These are phyloP conservation scores for Dryas integrifolia DNA, from an alignment of 331 rosid species.

Conservation along the genomic window DNA sequence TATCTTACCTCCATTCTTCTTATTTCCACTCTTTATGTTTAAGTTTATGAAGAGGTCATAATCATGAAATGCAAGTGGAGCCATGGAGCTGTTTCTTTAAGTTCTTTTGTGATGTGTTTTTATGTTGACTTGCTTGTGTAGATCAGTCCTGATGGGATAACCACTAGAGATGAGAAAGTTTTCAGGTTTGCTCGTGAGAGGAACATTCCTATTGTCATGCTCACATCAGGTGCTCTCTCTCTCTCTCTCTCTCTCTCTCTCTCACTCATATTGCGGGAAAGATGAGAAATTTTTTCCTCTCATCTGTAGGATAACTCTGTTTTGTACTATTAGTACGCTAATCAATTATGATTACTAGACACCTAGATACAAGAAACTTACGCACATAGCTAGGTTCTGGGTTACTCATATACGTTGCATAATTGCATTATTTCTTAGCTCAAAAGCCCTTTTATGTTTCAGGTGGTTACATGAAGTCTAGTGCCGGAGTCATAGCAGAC, in stretches of 20 bases:
- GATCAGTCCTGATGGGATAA: constrained; percentile 86
- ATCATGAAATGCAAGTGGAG: not conserved
- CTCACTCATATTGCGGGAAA: not conserved
- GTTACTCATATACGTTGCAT: not conserved
- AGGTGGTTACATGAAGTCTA: constrained; percentile 97
- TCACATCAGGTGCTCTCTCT: constrained; percentile 70
- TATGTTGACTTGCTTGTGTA: constrained; percentile 34
- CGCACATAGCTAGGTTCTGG: not conserved
- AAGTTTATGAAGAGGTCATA: not conserved
- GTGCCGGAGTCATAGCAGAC: constrained; percentile 86
- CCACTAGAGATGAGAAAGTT: constrained; percentile 83
- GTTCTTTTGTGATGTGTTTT: constrained; percentile 19
- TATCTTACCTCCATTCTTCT: constrained; percentile 7
- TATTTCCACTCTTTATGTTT: not conserved
- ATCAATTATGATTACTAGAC: not conserved
- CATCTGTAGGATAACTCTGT: no score
- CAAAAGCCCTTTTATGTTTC: constrained; percentile 23
- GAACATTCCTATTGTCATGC: constrained; percentile 84
- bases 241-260: constrained; percentile 14
- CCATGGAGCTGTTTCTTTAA: not conserved
- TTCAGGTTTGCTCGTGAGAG: constrained; percentile 73
- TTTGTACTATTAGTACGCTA: not conserved
- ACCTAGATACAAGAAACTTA: not conserved
- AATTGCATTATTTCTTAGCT: no score
- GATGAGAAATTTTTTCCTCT: not conserved